Conservation (phyloP, 768 basidiomycete species). For the Phaeolepiota aurea region DNA sequence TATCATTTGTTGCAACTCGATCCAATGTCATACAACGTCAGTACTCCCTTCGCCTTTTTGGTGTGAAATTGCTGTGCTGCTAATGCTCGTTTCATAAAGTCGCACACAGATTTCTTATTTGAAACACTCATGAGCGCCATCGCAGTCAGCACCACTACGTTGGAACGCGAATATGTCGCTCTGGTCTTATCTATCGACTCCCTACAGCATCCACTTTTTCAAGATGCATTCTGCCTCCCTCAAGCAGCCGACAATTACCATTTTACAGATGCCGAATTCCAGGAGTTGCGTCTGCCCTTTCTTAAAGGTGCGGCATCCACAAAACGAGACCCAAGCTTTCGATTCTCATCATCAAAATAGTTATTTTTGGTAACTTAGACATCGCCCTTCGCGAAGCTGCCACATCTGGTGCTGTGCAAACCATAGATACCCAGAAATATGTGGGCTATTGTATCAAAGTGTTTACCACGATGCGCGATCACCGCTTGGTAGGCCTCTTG, state of each 20-base stretch:
- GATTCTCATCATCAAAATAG: too few species aligned
- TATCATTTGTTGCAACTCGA: conserved; percentile 43
- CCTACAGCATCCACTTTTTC: conserved; percentile 43
- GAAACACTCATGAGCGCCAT: conserved; percentile 45
- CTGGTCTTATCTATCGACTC: conserved; percentile 52
- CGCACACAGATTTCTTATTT: conserved; percentile 40
- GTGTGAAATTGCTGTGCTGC: conserved; percentile 2
- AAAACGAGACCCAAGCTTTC: too few species aligned
- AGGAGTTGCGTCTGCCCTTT: conserved; percentile 24
- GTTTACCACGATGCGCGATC: conserved; percentile 39
- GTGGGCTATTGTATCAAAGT: conserved; percentile 33
- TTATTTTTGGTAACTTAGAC: conserved; percentile 35
- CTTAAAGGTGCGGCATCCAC: conserved; percentile 13
- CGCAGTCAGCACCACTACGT: conserved; percentile 34
- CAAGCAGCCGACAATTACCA: conserved; percentile 15
- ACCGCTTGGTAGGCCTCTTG: background rate
- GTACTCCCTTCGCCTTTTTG: conserved; percentile 10
- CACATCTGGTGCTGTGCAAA: conserved; percentile 11
- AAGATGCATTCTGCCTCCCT: conserved; percentile 16
- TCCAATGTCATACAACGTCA: conserved; percentile 51
- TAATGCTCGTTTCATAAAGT: conserved; percentile 18
- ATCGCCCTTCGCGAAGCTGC: conserved; percentile 20
- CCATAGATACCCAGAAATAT: conserved; percentile 25
- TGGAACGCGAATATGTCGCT: conserved; percentile 53
- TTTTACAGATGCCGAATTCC: conserved; percentile 20